Evolutionary conservation across 768 basidiomycete species (phyloP), one percentile per base, ranked within the genome.

Genomic region (Phanerochaete sordida): DNA sequence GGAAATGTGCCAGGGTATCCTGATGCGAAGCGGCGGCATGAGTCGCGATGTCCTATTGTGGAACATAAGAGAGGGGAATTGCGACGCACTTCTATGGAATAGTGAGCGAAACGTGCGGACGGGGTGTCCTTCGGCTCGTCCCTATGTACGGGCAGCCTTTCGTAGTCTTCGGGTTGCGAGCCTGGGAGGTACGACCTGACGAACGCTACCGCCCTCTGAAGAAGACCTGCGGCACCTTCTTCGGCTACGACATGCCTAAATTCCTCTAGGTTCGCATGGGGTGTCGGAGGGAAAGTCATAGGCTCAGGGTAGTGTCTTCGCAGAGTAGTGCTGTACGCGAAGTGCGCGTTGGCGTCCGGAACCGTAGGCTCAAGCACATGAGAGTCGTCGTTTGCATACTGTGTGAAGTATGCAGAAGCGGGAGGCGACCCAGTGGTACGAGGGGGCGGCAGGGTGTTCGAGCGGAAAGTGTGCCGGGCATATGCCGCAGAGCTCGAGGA

Each of bases 281-380:
- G 57, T 2, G 64, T 46, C 12, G 58, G 71, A 27, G 84, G 81
- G n/a, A 82, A 76, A 11, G 74, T 69, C 39, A 83, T 67, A 11
- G 69, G 63, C 0, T 87, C 85, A 0, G 75, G 73, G 23, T 81
- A 79, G 60, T 93, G 91, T 57, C 91, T 72, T 28, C 91, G 76
- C 21, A 93, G 77, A 0, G 88, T 90, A 0, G 91, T 93, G 65
- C 89, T 91, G 71, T 91, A 93, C 1, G 90, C 86, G 66, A 93
- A 93, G 68, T 93, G 91, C 3, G 82, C 70, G 30, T 81, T 79
- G 1, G 91, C 89, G 54, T 84, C 85, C 0, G 87, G 78, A 21
- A 23, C 35, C 0, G 83, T 78, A 0, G 87, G 84, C 33, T 83
- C 79, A 11, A 86, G 76, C 62, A 83, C 79, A n/a, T 74, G 72